These are phyloP conservation scores for Phialemoniopsis sp. DNA, from an alignment of 2,329 filamentous ascomycete genomes.

Conservation along the genomic window DNA sequence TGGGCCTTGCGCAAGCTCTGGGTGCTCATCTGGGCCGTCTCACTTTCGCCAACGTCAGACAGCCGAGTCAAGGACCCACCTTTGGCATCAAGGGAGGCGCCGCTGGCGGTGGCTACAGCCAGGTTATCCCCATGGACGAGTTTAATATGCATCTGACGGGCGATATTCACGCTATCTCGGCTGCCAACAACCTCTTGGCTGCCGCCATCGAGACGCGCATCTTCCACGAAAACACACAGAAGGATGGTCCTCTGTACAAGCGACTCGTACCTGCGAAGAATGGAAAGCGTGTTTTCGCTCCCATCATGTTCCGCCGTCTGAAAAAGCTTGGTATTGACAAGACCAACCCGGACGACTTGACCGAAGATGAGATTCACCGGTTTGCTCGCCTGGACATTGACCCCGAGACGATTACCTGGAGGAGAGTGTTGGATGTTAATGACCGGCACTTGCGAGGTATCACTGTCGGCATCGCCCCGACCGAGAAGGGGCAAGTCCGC, in stretches of 20 bases:
- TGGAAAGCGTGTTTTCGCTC: conserved; percentile 79
- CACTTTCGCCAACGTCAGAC: conserved; percentile 93
- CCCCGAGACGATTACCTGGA: conserved; percentile 95
- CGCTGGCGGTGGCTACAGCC: conserved; percentile 94
- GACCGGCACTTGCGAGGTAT: conserved; percentile 89
- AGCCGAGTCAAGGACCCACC: conserved; percentile 94
- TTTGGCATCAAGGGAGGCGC: conserved; percentile 99
- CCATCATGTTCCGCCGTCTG: conserved; percentile 87
- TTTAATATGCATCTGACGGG: conserved; percentile 98
- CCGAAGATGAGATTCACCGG: conserved; percentile 77
- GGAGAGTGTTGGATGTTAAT: conserved; percentile 93
- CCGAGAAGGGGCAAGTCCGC: conserved; percentile 84
- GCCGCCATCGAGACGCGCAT: conserved; percentile 97
- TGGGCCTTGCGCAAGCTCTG: conserved; percentile 90
- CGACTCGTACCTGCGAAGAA: conserved; percentile 88
- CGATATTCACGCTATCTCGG: conserved; percentile 95
- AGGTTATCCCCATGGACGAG: conserved; percentile 99
- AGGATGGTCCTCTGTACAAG: conserved; percentile 81
- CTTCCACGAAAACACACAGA: conserved; percentile 96
- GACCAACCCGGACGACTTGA: conserved; percentile 87
- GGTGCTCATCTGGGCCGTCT: conserved; percentile 84
- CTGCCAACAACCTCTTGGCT: conserved; percentile 93
- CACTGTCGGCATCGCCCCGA: conserved; percentile 81
- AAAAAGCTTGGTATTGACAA: conserved; percentile 96
- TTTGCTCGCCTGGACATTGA: conserved; percentile 97